Evolutionary conservation across 805 yeast species (phyloP).

Genomic region (Kodamaea kakaduensis): DNA sequence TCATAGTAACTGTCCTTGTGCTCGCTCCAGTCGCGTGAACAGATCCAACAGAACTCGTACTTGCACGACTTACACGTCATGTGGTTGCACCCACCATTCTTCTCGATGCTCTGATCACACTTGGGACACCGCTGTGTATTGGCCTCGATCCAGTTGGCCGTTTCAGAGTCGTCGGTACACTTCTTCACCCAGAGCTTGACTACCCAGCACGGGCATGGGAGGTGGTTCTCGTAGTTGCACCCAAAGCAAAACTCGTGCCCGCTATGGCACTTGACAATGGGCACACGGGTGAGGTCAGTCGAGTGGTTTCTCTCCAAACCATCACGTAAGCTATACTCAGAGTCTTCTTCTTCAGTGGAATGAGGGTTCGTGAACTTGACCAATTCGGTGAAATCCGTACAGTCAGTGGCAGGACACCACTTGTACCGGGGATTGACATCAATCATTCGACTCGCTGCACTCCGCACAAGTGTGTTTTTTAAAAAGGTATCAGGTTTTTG

Average conservation of each 20-base stretch:
- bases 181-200: constrained; percentile 71
- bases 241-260: constrained; percentile 74
- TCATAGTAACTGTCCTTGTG: constrained; percentile 62
- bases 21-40: constrained; percentile 67
- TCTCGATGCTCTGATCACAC: constrained; percentile 77
- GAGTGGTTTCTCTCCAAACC: constrained; percentile 6
- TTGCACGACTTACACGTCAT: constrained; percentile 82
- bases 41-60: constrained; percentile 91
- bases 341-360: constrained; percentile 19
- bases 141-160: constrained; percentile 79
- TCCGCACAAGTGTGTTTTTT: constrained; percentile 33
- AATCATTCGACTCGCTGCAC: constrained; percentile 49
- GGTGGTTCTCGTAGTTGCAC: constrained; percentile 73
- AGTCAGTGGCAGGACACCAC: constrained; percentile 87
- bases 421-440: constrained; percentile 46
- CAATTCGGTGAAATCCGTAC: constrained; percentile 53
- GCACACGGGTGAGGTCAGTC: constrained; percentile 35
- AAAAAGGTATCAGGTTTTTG: constrained; percentile 22
- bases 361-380: constrained; percentile 10
- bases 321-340: constrained; percentile 6
- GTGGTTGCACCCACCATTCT: constrained; percentile 96
- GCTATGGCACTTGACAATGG: constrained; percentile 64
- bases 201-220: constrained; percentile 77
- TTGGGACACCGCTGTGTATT: constrained; percentile 86
- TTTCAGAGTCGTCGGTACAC: constrained; percentile 83